A percentile compares a stretch with the other conserved stretches of the same genome.
Evolutionary conservation across 1,284 basidiomycete genomes (phyloP).

Genomic region (Entoloma clypeatum): DNA sequence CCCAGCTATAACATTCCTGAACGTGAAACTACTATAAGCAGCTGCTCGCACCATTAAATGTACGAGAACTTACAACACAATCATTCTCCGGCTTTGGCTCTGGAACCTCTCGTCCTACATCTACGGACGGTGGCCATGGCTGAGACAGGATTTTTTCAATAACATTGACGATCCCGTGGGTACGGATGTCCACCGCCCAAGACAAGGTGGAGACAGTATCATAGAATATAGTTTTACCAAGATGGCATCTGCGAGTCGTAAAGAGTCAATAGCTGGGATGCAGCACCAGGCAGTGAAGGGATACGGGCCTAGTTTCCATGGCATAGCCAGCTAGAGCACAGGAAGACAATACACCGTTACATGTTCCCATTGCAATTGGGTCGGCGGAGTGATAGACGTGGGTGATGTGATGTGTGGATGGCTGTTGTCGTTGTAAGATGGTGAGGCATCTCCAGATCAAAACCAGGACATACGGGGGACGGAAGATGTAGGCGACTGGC

Average conservation of each 20-base stretch:
- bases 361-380: constrained; percentile 82
- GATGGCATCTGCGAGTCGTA: constrained; percentile 61
- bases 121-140: constrained; percentile 69
- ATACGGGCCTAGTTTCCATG: constrained; percentile 63
- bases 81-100: constrained; percentile 46
- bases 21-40: constrained; percentile 1
- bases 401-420: constrained; percentile 69
- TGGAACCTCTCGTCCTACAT: constrained; percentile 59
- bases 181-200: constrained; percentile 81
- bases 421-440: constrained; percentile 36
- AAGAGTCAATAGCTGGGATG: neutral
- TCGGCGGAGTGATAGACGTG: constrained; percentile 88
- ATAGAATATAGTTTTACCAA: constrained; percentile 83
- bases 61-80: constrained; percentile 53
- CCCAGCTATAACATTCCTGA: constrained; percentile 63
- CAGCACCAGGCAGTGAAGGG: neutral
- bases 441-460: constrained; percentile 2
- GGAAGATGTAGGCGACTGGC: constrained; percentile 87
- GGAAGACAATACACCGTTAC: constrained; percentile 70
- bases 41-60: no score
- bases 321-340: constrained; percentile 77
- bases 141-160: constrained; percentile 74
- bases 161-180: constrained; percentile 79
- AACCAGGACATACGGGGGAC: constrained; percentile 49
- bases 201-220: constrained; percentile 84